These are phyloP conservation scores for Meira miltonrushii DNA, from an alignment of 1,284 basidiomycete species.

Conservation along the genomic window DNA sequence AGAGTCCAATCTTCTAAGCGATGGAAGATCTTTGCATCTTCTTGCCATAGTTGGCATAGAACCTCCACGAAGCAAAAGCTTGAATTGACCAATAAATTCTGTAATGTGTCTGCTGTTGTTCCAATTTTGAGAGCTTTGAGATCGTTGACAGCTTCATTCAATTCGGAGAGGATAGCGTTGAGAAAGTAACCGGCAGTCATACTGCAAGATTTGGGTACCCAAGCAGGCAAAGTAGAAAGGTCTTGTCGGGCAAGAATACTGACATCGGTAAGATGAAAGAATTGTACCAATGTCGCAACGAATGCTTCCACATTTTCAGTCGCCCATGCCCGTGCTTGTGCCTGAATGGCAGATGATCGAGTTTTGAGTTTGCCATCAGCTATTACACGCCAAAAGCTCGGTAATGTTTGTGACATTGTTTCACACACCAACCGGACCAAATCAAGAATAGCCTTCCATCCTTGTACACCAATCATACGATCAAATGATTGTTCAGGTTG, in stretches of 20 bases:
- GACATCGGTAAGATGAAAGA: slow-evolving; percentile 72
- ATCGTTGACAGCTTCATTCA: slow-evolving; percentile 80
- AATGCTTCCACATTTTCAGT: slow-evolving; percentile 83
- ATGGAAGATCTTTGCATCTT: slow-evolving; percentile 83
- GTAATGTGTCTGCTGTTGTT: slow-evolving; percentile 63
- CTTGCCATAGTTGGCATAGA: slow-evolving; percentile 72
- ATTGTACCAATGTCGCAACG: slow-evolving; percentile 76
- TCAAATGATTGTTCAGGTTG: slow-evolving; percentile 25
- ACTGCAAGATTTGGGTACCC: slow-evolving; percentile 75
- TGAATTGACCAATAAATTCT: slow-evolving; percentile 70
- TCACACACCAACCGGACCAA: slow-evolving; percentile 59
- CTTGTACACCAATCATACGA: slow-evolving; percentile 22
- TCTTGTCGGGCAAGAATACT: slow-evolving; percentile 62
- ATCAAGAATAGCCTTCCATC: slow-evolving; percentile 72
- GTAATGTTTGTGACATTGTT: slow-evolving; percentile 62
- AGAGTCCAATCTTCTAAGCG: slow-evolving; percentile 79
- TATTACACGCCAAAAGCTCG: slow-evolving; percentile 92
- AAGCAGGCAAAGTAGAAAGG: slow-evolving; percentile 59
- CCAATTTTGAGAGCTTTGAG: slow-evolving; percentile 70
- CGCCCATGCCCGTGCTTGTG: slow-evolving; percentile 83
- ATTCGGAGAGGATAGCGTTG: slow-evolving; percentile 71
- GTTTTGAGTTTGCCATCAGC: slow-evolving; percentile 66
- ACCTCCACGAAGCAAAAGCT: slow-evolving; percentile 84
- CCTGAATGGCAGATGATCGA: slow-evolving; percentile 65
- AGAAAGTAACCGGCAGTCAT: slow-evolving; percentile 78